Evolutionary conservation across 257 asterid species (phyloP), one percentile per base, ranked within the genome.

Genomic region (Cordia subcordata): DNA sequence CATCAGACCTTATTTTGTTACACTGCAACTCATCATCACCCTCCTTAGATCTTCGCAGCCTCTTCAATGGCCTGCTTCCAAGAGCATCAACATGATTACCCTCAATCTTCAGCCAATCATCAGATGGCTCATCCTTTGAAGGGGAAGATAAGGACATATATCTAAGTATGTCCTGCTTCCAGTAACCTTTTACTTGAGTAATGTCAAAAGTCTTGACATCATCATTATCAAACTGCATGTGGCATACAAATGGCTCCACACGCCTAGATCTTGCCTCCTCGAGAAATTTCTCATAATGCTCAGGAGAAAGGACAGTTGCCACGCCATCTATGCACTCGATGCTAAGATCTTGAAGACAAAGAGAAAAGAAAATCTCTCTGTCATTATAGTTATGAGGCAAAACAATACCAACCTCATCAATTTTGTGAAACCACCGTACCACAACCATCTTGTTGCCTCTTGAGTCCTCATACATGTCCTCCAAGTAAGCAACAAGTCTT

Each of bases 391-490:
- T 73, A 67, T 38, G 84, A 76, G 95, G 90, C 85, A 90, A 81
- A 87, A 67, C 81, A 80, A 83, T 71, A 85, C 87, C 89, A 90
- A 85, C 94, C 84, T 90, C 98, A 64, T 90, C 98, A 78, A 85
- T 74, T 85, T 81, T 87, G 91, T 90, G 95, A 79, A 90, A 90
- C 96, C 96, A 90, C 67, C 80, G 94, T 78, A 90, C 98, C 85
- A 80, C 85, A 69, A 88, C 95, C 89, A 81, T 80, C 85, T 77
- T 85, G 85, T 81, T 83, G 79, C 96, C 91, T 56, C 80, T 76
- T 64, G 61, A 51, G 74, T 90, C 96, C 73, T 90, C 96, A 52
- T 83, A 90, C 76, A 87, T 80, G 71, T 90, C 98, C 58, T 87
- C 89, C 60, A 90, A 61, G 78, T 90, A 80, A 59, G 96, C 96